Conservation (phyloP, 257 asterid species). For the Buddleja alternifolia region DNA sequence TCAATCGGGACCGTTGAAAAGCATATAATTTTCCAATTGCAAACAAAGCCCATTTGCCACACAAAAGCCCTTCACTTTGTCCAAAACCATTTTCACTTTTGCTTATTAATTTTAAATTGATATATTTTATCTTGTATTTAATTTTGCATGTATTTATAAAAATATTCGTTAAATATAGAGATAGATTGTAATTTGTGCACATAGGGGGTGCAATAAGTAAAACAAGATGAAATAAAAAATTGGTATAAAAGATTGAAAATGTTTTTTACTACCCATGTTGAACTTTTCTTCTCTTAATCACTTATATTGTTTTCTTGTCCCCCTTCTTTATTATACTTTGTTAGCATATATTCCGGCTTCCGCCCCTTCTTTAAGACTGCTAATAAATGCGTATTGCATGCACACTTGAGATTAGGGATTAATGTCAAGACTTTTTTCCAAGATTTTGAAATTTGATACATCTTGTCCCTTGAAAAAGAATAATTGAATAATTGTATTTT, state of each 20-base stretch:
- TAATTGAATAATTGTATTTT: conserved; percentile 13
- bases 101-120: no score
- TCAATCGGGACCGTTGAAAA: no score
- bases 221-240: no score
- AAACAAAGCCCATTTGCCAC: conserved; percentile 25
- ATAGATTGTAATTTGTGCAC: no score
- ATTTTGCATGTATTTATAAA: no score
- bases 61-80: no score
- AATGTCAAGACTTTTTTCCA: conserved; percentile 28
- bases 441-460: conserved; percentile 26
- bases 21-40: conserved; percentile 39
- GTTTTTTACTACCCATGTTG: background rate
- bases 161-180: no score
- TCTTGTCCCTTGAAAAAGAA: conserved; percentile 17
- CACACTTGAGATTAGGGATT: background rate
- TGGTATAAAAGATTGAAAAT: no score
- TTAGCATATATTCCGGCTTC: background rate
- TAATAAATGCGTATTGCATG: background rate
- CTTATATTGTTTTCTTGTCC: conserved; percentile 5
- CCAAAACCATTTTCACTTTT: no score
- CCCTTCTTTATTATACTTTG: conserved; percentile 8
- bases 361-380: conserved; percentile 31
- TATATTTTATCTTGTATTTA: no score
- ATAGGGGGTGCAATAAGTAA: no score
- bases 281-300: background rate